Evolutionary conservation across 768 basidiomycete genomes (phyloP), one percentile per base, ranked within the genome.

Genomic region (Lepiota venenata): DNA sequence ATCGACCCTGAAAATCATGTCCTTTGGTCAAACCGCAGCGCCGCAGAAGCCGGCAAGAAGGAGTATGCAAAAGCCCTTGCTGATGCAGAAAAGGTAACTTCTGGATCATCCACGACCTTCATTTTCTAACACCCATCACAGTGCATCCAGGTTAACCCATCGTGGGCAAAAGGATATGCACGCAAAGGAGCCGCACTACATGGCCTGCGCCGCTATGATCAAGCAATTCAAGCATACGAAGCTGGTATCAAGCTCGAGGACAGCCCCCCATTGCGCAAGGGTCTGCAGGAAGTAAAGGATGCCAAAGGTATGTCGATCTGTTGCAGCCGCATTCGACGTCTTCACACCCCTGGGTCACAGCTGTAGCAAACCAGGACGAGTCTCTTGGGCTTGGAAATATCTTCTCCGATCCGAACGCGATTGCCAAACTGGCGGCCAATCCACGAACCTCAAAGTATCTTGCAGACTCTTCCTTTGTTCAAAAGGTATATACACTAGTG

Each of bases 181-280:
- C 82, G 95, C 53, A 93, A 93, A 66, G 95, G 95, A 43, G 94
- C 95, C 46, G 95, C 95, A 22, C 71, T 97, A 56, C 95, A 97
- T 63, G 95, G 95, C 29, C 76, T 82, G 35, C 77, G 78, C 55
- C 75, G 79, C 66, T 96, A 82, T 63, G 88, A 85, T 55, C 91
- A 94, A 14, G 93, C 93, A 6, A 87, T 96, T 60, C 75, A 80
- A 52, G 84, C 87, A 7, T 96, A 96, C 70, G 85, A 95, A 63
- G 71, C 74, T 22, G 95, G 94, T 16, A 74, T 97, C 39, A 82
- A 88, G 63, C 68, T 87, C 47, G 95, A 96, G 67, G 88, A 89
- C 62, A 89, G 83, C 62, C 84, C 91, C 16, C 84, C 87, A 8
- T 76, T 94, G 47, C 80, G 83, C 64, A 95, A 93, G 67, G 95